These are phyloP conservation scores for Biscutella laevigata DNA, from an alignment of 441 rosid genomes.

Conservation along the genomic window DNA sequence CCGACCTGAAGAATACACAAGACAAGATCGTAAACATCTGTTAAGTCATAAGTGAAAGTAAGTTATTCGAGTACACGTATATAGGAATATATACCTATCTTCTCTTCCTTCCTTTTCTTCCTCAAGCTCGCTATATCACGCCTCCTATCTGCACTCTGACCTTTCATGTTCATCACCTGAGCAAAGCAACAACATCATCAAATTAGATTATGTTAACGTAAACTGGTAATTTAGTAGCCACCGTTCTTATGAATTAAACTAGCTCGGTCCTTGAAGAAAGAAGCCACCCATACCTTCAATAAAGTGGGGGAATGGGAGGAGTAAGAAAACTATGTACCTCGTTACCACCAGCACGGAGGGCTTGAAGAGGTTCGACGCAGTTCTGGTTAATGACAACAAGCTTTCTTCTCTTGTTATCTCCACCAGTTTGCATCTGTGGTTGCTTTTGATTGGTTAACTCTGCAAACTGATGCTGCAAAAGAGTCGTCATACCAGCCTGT, in stretches of 20 bases:
- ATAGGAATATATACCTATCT: constrained; percentile 47
- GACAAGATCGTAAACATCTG: constrained; percentile 3
- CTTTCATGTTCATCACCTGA: constrained; percentile 53
- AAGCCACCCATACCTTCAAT: neutral
- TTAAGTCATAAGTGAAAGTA: neutral
- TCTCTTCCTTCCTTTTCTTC: constrained; percentile 76
- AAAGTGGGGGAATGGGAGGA: neutral
- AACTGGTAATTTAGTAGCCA: neutral
- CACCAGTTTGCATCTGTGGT: constrained; percentile 19
- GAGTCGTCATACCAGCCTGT: constrained; percentile 73
- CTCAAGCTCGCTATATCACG: constrained; percentile 35
- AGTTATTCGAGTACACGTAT: neutral
- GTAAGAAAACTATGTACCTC: constrained; percentile 39
- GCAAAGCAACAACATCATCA: constrained; percentile 3
- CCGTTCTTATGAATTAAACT: too few species aligned
- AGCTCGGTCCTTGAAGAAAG: neutral
- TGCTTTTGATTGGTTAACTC: constrained; percentile 48
- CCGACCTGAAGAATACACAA: constrained; percentile 38
- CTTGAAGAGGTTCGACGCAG: constrained; percentile 84
- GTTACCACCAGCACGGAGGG: constrained; percentile 59
- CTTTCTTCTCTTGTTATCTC: constrained; percentile 48
- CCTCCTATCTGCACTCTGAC: constrained; percentile 46
- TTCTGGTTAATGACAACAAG: constrained; percentile 75
- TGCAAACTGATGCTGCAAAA: constrained; percentile 68
- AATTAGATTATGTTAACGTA: neutral